Conservation (phyloP, 2,329 filamentous ascomycete genomes). For the Aspergillus bombycis region DNA sequence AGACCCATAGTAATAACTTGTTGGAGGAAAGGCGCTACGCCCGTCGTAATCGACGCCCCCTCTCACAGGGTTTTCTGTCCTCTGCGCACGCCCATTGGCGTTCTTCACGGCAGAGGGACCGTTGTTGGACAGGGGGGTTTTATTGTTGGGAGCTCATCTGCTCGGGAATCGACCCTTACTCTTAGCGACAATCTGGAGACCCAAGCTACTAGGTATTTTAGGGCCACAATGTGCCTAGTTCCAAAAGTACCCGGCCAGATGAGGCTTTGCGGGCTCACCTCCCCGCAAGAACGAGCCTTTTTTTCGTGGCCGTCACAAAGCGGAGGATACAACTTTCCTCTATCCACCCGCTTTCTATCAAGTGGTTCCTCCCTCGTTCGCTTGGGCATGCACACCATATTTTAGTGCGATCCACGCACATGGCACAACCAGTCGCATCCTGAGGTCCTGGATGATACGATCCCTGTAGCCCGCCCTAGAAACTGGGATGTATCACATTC, state of each 20-base stretch:
- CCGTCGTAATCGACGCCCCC: constrained; percentile 24
- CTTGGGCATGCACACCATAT: constrained; percentile 18
- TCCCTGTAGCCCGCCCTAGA: constrained; percentile 12
- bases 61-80: constrained; percentile 26
- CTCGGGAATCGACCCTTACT: constrained; percentile 8
- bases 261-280: constrained; percentile 12
- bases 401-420: constrained; percentile 27
- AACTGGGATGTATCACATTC: constrained; percentile 20
- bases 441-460: constrained; percentile 13
- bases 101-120: constrained; percentile 15
- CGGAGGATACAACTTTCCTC: constrained; percentile 16
- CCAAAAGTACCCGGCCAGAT: constrained; percentile 11
- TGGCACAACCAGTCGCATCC: constrained; percentile 26
- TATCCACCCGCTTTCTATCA: constrained; percentile 18
- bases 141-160: constrained; percentile 14
- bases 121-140: constrained; percentile 14
- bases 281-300: background rate
- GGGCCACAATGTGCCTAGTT: constrained; percentile 16
- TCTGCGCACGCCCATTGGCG: constrained; percentile 28
- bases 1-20: constrained; percentile 28
- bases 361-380: constrained; percentile 7
- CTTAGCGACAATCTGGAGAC: constrained; percentile 14
- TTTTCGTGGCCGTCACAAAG: constrained; percentile 10
- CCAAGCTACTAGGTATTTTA: constrained; percentile 12
- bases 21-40: constrained; percentile 26